phyloP scores from a whole-genome alignment of 2,329 filamentous ascomycete genomes.

The Microsporum canis region DNA sequence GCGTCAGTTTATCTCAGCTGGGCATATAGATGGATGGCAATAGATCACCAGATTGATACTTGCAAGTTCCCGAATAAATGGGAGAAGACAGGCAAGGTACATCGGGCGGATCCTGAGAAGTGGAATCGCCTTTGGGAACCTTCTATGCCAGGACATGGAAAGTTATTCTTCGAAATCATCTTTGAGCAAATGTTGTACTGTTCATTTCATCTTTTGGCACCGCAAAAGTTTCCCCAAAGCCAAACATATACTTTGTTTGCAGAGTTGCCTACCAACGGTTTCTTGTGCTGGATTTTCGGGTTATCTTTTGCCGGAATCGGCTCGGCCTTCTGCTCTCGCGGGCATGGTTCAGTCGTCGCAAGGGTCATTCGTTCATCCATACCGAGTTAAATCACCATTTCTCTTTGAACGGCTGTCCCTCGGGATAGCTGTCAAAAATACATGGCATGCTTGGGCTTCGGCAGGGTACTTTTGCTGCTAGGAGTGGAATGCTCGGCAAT shows the following conservation, averaged over 20 bases:
- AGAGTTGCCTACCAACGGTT: conserved; percentile 35
- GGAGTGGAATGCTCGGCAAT: conserved; percentile 6
- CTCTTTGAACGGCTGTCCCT: conserved; percentile 26
- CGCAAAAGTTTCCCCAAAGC: conserved; percentile 23
- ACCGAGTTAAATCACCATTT: conserved; percentile 23
- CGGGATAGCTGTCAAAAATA: conserved; percentile 18
- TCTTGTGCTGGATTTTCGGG: conserved; percentile 21
- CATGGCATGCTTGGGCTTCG: conserved; percentile 30
- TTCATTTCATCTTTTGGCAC: conserved; percentile 15
- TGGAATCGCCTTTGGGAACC: conserved; percentile 42
- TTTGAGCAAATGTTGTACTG: conserved; percentile 14
- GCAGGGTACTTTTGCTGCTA: conserved; percentile 18
- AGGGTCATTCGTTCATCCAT: conserved; percentile 40
- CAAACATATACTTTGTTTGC: conserved; percentile 20
- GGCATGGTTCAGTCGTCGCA: conserved; percentile 38
- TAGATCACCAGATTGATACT: conserved; percentile 44
- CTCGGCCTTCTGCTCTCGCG: conserved; percentile 16
- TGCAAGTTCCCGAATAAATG: conserved; percentile 23
- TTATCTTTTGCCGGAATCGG: conserved; percentile 51
- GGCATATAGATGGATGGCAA: conserved; percentile 50
- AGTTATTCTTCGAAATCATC: conserved; percentile 4
- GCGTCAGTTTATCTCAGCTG: conserved; percentile 46
- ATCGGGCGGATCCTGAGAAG: conserved; percentile 33
- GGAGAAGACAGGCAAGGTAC: conserved; percentile 42
- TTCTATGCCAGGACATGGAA: conserved; percentile 12